Percentiles rank a stretch among this genome's conserved stretches.
Conservation (phyloP, 306 rosid species). For the Medicago arabica region DNA sequence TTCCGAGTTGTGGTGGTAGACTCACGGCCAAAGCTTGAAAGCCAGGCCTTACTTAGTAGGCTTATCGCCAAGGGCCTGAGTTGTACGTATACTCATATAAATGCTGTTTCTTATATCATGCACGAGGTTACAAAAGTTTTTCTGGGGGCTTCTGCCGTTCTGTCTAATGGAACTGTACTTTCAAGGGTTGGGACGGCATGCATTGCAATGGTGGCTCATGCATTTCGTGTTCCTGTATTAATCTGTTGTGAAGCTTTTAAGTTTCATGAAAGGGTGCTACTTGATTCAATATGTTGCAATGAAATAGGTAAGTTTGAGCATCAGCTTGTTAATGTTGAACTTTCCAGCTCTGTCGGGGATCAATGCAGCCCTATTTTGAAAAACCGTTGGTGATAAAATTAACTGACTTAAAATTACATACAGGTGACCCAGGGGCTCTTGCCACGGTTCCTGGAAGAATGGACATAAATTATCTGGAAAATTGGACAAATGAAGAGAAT, state of each 20-base stretch:
- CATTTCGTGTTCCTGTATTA: conserved; percentile 81
- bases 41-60: conserved; percentile 76
- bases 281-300: conserved; percentile 87
- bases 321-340: conserved; percentile 27
- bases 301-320: conserved; percentile 69
- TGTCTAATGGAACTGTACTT: conserved; percentile 86
- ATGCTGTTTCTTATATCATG: conserved; percentile 81
- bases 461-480: conserved; percentile 62
- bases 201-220: conserved; percentile 93
- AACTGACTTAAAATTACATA: conserved; percentile 41
- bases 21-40: conserved; percentile 89
- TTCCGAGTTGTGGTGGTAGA: conserved; percentile 87
- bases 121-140: conserved; percentile 84
- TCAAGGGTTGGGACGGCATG: conserved; percentile 91
- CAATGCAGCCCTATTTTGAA: conserved; percentile 6
- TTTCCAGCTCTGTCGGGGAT: neutral
- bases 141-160: conserved; percentile 79
- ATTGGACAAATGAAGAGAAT: conserved; percentile 58
- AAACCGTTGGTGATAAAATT: conserved; percentile 23
- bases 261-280: conserved; percentile 96
- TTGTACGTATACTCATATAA: conserved; percentile 87
- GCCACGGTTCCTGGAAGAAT: conserved; percentile 73
- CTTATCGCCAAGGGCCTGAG: conserved; percentile 71
- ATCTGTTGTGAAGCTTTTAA: conserved; percentile 94
- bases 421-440: conserved; percentile 80